These are phyloP conservation scores for Cladorrhinum sp. DNA, from an alignment of 2,329 filamentous ascomycete species.

Conservation along the genomic window DNA sequence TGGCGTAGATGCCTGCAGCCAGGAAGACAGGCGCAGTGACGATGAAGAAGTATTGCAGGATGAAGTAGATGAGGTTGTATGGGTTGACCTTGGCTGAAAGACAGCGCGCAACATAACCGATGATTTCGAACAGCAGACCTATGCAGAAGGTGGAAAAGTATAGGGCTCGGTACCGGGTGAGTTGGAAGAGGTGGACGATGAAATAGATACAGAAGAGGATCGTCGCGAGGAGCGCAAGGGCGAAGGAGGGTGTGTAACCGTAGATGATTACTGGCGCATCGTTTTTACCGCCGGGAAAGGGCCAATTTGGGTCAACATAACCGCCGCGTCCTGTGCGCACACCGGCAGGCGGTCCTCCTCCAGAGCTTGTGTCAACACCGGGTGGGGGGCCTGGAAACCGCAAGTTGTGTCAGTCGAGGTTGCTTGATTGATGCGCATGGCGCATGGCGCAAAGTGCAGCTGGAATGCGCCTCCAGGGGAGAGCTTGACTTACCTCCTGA, in stretches of 20 bases:
- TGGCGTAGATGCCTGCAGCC: slow-evolving; percentile 54
- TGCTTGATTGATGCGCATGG: background rate
- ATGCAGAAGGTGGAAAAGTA: slow-evolving; percentile 46
- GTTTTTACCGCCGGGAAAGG: slow-evolving; percentile 43
- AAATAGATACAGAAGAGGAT: slow-evolving; percentile 43
- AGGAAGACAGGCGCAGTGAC: slow-evolving; percentile 58
- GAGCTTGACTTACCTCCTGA: background rate
- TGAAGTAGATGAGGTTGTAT: slow-evolving; percentile 54
- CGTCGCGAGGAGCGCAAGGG: slow-evolving; percentile 42
- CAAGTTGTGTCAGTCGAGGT: background rate
- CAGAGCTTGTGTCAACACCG: background rate
- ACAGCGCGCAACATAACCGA: slow-evolving; percentile 48
- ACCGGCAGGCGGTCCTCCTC: background rate
- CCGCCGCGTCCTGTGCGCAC: slow-evolving; percentile 20
- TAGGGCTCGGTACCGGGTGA: slow-evolving; percentile 40
- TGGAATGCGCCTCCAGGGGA: background rate
- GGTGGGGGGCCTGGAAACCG: slow-evolving; percentile 4
- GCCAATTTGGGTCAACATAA: slow-evolving; percentile 52
- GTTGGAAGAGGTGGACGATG: slow-evolving; percentile 37
- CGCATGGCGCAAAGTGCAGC: background rate
- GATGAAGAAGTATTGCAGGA: slow-evolving; percentile 60
- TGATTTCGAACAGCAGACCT: slow-evolving; percentile 46
- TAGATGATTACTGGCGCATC: slow-evolving; percentile 51
- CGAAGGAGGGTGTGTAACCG: slow-evolving; percentile 48
- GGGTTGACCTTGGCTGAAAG: slow-evolving; percentile 50